Base-by-base conservation (phyloP, 352 stramenopile species). In the Pythium plurisporium region DNA sequence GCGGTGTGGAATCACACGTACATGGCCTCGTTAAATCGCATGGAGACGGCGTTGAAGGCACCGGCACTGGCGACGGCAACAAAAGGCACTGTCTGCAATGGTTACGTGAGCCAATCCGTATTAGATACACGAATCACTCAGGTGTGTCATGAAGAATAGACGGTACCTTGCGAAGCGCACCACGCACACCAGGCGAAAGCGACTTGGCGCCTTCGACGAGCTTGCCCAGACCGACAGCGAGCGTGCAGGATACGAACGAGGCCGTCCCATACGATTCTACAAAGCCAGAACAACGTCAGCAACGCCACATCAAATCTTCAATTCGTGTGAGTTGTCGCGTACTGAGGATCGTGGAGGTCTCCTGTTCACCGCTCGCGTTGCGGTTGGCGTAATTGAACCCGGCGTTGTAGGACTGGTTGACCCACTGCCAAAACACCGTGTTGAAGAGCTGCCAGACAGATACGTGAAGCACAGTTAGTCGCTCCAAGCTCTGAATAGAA, bases 301-400 rank as follows among this genome's bases (percentile, higher is more conserved):
- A n/a, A n/a, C n/a, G n/a, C n/a, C n/a, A n/a, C n/a, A n/a, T n/a
- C n/a, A n/a, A n/a, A n/a, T n/a, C n/a, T n/a, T n/a, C n/a, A n/a
- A n/a, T n/a, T n/a, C n/a, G n/a, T n/a, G n/a, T n/a, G n/a, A n/a
- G n/a, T n/a, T n/a, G n/a, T n/a, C n/a, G n/a, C 76, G 58, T 70
- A 91, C 83, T 93, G 38, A 90, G 48, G 62, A 93, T 90, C 22
- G 77, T 82, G 30, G 65, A 69, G 49, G 65, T 90, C 57, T 90
- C 78, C 50, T 93, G 80, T 34, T 89, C 80, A 52, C 79, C 87
- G 51, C 78, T 92, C 26, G 82, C 84, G 47, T 91, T 93, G 55
- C 86, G 80, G 65, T 95, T 95, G 27, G 86, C 80, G 64, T 93
- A 95, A 76, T 95, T 95, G 64, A 93, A 94, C 46, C 82, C 84